phyloP scores from a whole-genome alignment of 2,329 filamentous ascomycete species.

The Dactylellina parvicollis region DNA sequence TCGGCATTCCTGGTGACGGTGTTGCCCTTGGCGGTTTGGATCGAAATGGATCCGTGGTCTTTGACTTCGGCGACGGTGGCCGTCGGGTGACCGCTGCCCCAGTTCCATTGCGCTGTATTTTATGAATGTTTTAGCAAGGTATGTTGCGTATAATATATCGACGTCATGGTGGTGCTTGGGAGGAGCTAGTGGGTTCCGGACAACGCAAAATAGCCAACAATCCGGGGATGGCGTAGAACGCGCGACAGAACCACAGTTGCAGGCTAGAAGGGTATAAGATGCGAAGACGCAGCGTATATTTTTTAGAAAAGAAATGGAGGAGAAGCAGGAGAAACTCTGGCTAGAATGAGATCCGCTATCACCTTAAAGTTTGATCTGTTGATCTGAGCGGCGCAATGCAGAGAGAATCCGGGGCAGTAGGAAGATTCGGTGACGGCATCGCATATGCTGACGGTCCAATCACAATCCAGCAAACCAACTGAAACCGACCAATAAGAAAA shows the following conservation, averaged over 20 bases:
- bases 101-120: slow-evolving; percentile 71
- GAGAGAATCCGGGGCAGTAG: neutral
- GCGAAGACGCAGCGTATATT: too few species aligned
- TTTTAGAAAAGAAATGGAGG: too few species aligned
- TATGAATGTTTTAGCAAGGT: neutral
- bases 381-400: too few species aligned
- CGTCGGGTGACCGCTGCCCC: slow-evolving; percentile 67
- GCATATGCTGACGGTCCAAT: slow-evolving; percentile 4
- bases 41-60: slow-evolving; percentile 69
- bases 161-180: neutral
- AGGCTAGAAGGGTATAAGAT: too few species aligned
- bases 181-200: neutral
- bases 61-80: slow-evolving; percentile 70
- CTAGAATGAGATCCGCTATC: too few species aligned
- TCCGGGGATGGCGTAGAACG: too few species aligned
- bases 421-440: neutral
- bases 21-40: slow-evolving; percentile 71
- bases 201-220: slow-evolving; percentile 43
- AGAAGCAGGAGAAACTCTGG: too few species aligned
- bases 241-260: too few species aligned
- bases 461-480: neutral
- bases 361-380: too few species aligned
- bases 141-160: neutral
- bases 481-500: slow-evolving; percentile 14
- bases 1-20: slow-evolving; percentile 72